phyloP scores from a whole-genome alignment of 2,329 filamentous ascomycete species.

The Magnaporthales sp. region DNA sequence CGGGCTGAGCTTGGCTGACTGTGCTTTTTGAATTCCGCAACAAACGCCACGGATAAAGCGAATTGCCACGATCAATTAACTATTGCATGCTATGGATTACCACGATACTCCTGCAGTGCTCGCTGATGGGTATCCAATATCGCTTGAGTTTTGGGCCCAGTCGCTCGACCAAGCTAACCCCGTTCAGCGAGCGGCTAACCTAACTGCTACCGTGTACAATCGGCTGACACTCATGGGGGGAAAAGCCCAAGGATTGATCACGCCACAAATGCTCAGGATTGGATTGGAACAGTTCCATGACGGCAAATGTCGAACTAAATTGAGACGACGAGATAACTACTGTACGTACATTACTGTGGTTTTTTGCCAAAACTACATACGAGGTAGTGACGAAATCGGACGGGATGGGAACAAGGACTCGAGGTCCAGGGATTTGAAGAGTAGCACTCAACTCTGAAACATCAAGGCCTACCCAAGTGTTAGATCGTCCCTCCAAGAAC shows the following conservation, averaged over 20 bases:
- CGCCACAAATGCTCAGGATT: background rate
- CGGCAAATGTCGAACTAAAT: background rate
- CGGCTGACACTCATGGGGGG: background rate
- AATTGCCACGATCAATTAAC: background rate
- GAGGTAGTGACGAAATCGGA: too few relatives aligned
- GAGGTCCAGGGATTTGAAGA: too few relatives aligned
- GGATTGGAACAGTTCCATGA: background rate
- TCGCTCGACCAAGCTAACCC: background rate
- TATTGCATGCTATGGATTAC: background rate
- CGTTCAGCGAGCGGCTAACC: background rate
- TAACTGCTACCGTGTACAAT: background rate
- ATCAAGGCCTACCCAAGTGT: too few relatives aligned
- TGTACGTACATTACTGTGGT: background rate
- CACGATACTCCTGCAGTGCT: background rate
- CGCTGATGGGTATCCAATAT: background rate
- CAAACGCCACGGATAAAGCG: background rate
- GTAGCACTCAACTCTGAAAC: too few relatives aligned
- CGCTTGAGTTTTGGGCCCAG: background rate
- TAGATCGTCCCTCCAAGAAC: too few relatives aligned
- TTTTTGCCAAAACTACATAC: too few relatives aligned
- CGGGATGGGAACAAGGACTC: background rate
- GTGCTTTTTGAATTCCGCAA: background rate
- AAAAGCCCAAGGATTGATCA: background rate
- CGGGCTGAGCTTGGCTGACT: background rate
- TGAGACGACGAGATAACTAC: background rate